Base-by-base conservation (phyloP, 805 yeast species). In the Candida argentea region DNA sequence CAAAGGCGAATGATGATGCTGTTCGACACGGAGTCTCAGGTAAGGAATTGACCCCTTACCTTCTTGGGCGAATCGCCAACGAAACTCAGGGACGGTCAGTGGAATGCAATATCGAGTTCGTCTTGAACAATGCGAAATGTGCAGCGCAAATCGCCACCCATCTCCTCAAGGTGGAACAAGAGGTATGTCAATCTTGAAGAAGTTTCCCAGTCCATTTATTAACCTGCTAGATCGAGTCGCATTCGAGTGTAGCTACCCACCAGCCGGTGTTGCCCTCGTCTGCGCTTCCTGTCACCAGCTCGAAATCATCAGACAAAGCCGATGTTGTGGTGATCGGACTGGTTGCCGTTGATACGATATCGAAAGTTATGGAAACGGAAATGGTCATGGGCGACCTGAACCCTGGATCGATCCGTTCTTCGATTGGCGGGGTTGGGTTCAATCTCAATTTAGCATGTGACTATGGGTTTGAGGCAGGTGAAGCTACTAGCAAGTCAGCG, bases 401-500 rank as follows among this genome's bases (percentile, higher is more conserved):
- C 38, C 91, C 91, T 0, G 86, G 91, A 0, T 45, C 42, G 0
- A 63, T 71, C 5, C 41, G 50, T 1, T 63, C 75, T 3, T 61
- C 78, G 0, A 47, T 83, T 6, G 95, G 95, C 1, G 95, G 95
- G 1, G 94, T 85, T 2, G 95, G 85, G 0, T 76, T 69, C 47
- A 85, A 86, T 42, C 75, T 85, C 10, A 75, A 83, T 0, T 43
- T 69, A n/a, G 89, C 91, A 0, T 60, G 79, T 3, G 43, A 51
- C 12, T 67, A 61, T 34, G 35, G 39, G 5, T 21, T 32, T 5
- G 22, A 28, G n/a, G 15, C 26, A 5, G 20, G 20, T 32, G 37
- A 3, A 21, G 26, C 13, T 26, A 20, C 13, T 28, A 31, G 17
- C 19, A 16, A 37, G 23, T 18, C 20, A 8, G 31, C 31, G 12